Evolutionary conservation across 306 rosid species (phyloP), one percentile per base, ranked within the genome.

Genomic region (Alnus glutinosa): DNA sequence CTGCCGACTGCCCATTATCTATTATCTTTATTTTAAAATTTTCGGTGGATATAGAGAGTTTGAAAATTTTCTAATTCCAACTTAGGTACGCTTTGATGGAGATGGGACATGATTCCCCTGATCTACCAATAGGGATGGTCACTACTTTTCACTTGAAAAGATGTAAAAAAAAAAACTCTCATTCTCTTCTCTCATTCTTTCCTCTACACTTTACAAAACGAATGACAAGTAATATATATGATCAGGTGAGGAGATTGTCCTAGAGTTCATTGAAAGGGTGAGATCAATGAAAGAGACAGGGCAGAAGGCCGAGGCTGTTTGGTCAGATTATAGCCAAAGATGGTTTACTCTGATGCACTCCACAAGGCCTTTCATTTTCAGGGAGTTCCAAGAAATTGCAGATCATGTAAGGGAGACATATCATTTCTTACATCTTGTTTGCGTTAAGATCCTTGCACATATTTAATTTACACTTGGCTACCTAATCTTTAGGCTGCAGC

Each of bases 331-430:
- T 55, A 93, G 98, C 87, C 96, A 95, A 76, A 91, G 87, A 82
- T 95, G 97, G 98, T 91, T 95, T 82, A 87, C 94, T 73, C 87
- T 95, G 5, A 87, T 95, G 93, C 96, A 86, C 69, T 91, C 97
- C 19, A 88, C 97, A 6, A 84, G 96, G 77, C 96, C 98, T 79
- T 90, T 92, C 79, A 88, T 80, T 55, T 93, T 92, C 83, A 84
- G 87, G 80, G 92, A 95, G 74, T 82, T 78, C 68, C 91, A 89
- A 37, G 98, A 92, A 77, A 78, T 95, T 74, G 96, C 98, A 57
- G 97, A 95, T 2, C 90, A 91, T 89, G 98, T 92, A 77, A 88
- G 89, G 8, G 55, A 52, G 76, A 64, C 58, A 30, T 30, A 49
- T 49, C 52, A 49, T 49, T 76, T 44, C 52, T 50, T 9, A 39